phyloP scores from a whole-genome alignment of 495 filamentous ascomycete genomes.

The Rhizodiscina lignyota region DNA sequence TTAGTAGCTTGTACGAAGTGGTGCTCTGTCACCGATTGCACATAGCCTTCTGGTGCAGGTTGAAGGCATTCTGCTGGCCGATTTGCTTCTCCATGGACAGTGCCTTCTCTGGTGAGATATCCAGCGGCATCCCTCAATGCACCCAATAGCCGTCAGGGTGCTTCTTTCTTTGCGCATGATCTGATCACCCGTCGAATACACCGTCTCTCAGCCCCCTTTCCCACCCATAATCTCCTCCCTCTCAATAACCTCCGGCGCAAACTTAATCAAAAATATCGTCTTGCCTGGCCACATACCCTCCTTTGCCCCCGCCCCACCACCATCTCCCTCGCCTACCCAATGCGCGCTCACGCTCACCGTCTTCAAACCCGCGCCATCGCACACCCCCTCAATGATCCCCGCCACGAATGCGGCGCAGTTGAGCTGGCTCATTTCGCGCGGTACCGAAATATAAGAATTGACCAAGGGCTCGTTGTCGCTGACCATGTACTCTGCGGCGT shows the following conservation, averaged over 20 bases:
- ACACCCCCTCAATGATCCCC: slow-evolving; percentile 87
- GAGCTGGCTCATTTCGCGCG: slow-evolving; percentile 85
- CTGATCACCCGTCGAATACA: too few relatives aligned
- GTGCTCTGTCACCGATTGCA: too few relatives aligned
- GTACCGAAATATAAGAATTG: slow-evolving; percentile 81
- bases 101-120: too few relatives aligned
- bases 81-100: too few relatives aligned
- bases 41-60: too few relatives aligned
- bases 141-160: too few relatives aligned
- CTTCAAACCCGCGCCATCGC: slow-evolving; percentile 79
- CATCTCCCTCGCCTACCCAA: slow-evolving; percentile 52
- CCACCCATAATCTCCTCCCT: slow-evolving; percentile 52
- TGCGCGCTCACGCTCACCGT: slow-evolving; percentile 76
- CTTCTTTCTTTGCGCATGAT: too few relatives aligned
- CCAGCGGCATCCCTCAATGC: too few relatives aligned
- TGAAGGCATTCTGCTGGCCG: too few relatives aligned
- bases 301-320: slow-evolving; percentile 3
- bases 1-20: too few relatives aligned
- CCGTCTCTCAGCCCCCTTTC: too few relatives aligned
- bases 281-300: slow-evolving; percentile 76
- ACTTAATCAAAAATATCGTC: slow-evolving; percentile 89
- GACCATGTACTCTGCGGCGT: slow-evolving; percentile 94
- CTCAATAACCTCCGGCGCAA: slow-evolving; percentile 76
- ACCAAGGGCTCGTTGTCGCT: slow-evolving; percentile 92
- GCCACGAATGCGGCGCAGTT: slow-evolving; percentile 95